A percentile compares a stretch with the other conserved stretches of the same genome.
Conservation (phyloP, 2,329 filamentous ascomycete genomes). For the Bipolaris gigantea region DNA sequence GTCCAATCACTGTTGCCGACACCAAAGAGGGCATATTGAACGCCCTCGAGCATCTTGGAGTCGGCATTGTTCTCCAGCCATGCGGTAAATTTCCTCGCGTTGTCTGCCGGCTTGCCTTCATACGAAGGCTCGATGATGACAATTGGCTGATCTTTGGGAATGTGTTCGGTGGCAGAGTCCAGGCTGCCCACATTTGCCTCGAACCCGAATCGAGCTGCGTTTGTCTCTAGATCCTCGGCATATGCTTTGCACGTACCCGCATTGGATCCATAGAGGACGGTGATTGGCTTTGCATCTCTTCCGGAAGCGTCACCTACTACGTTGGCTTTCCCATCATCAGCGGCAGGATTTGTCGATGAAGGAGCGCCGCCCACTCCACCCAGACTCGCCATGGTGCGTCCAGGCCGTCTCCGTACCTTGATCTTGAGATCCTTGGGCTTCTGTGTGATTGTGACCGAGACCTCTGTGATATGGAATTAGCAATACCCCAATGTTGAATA, state of each 20-base stretch:
- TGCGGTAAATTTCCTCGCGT: constrained; percentile 67
- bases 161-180: constrained; percentile 62
- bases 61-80: constrained; percentile 63
- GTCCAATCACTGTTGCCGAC: constrained; percentile 63
- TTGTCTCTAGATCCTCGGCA: constrained; percentile 63
- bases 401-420: constrained; percentile 9
- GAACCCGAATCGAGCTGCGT: constrained; percentile 62
- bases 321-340: background rate
- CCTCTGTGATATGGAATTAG: background rate
- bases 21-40: constrained; percentile 70
- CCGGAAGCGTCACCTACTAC: background rate
- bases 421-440: constrained; percentile 12
- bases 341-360: background rate
- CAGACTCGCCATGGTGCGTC: constrained; percentile 7
- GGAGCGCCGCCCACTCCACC: background rate
- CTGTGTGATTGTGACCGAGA: constrained; percentile 7
- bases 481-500: background rate
- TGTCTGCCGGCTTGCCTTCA: constrained; percentile 73
- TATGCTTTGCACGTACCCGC: constrained; percentile 74
- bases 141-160: constrained; percentile 64
- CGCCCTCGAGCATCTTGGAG: constrained; percentile 52
- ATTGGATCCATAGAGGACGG: constrained; percentile 74
- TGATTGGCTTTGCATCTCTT: constrained; percentile 52
- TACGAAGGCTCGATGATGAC: constrained; percentile 72
- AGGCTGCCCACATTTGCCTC: constrained; percentile 49